Conservation (phyloP, 2,329 filamentous ascomycete species). For the Eutypa lata region DNA sequence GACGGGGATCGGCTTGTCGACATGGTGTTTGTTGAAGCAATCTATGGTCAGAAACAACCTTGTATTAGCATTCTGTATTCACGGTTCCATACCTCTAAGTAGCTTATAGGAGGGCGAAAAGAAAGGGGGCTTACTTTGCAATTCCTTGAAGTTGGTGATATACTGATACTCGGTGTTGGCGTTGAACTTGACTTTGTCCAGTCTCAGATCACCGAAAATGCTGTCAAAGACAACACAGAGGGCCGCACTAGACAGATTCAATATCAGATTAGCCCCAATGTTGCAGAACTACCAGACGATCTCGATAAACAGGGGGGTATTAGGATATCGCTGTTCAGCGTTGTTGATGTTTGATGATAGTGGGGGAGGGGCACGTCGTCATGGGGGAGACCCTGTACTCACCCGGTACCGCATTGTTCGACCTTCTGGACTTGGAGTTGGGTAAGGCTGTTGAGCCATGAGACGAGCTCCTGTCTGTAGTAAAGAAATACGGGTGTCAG, state of each 20-base stretch:
- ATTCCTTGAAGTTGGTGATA: conserved; percentile 95
- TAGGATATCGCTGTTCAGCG: not conserved
- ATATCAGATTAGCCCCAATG: conserved; percentile 17
- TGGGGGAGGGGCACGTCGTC: conserved; percentile 26
- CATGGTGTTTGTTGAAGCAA: conserved; percentile 73
- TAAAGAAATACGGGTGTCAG: conserved; percentile 3
- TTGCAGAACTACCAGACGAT: conserved; percentile 1
- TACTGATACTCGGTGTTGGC: conserved; percentile 97
- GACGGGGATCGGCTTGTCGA: conserved; percentile 89
- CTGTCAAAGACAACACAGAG: conserved; percentile 98
- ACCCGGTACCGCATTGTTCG: conserved; percentile 99
- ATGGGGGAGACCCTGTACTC: conserved; percentile 34
- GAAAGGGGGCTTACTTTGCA: conserved; percentile 95
- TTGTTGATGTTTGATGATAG: conserved; percentile 8
- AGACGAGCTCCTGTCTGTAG: conserved; percentile 85
- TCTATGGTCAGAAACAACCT: conserved; percentile 2
- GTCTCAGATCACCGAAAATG: conserved; percentile 93
- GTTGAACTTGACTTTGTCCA: conserved; percentile 97
- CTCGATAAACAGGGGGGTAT: not conserved
- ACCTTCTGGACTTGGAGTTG: conserved; percentile 98
- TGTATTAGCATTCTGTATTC: not conserved
- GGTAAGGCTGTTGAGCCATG: conserved; percentile 96
- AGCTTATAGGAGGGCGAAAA: conserved; percentile 16
- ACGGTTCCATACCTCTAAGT: conserved; percentile 1
- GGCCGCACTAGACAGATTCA: conserved; percentile 66